Base-by-base conservation (phyloP, 2,329 filamentous ascomycete species). In the Zymoseptoria crescenta region DNA sequence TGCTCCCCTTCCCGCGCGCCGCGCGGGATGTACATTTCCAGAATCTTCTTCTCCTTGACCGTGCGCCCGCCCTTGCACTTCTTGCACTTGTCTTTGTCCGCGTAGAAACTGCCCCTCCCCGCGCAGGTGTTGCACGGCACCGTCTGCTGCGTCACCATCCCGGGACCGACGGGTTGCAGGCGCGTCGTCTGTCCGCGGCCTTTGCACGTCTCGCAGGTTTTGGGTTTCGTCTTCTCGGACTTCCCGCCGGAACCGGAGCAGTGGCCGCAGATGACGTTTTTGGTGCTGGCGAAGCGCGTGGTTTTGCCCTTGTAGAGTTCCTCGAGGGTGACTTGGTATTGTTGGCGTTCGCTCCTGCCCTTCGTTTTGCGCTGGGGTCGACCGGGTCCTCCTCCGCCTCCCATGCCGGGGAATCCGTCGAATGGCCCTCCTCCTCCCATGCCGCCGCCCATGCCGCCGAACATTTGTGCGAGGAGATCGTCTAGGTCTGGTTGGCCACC, bases 271-370 rank as follows among this genome's bases (percentile, higher is more conserved):
- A 96, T 81, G 62, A 96, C 83, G 71, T 96, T 93, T 80, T 97
- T 97, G 70, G 92, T 95, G 70, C 89, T 94, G 8, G 91, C 87
- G 74, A 99, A 96, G 77, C 95, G 94, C 71, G 96, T 94, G 0
- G 94, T 96, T 81, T 97, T 96, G 69, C 94, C 94, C 78, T 96
- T 96, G 82, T 97, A 99, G 30, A 99, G 81, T 75, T 99, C 94
- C 74, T 97, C 94, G 60, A 99, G 78, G 1, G 86, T 88, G 59
- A 97, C 89, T 73, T 91, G 87, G 76, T 99, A 97, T 68, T 90
- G 84, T 69, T 96, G 90, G 73, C 96, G 87, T 74, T 96, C 93
- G 66, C 92, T 87, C 56, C 83, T 85, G 52, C 93, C 91, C 68
- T 86, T 88, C 53, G 64, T 58, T 60, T 59, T 66, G 60, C 87